phyloP scores from a whole-genome alignment of 805 yeast species.

The Wickerhamiella musiphila region DNA sequence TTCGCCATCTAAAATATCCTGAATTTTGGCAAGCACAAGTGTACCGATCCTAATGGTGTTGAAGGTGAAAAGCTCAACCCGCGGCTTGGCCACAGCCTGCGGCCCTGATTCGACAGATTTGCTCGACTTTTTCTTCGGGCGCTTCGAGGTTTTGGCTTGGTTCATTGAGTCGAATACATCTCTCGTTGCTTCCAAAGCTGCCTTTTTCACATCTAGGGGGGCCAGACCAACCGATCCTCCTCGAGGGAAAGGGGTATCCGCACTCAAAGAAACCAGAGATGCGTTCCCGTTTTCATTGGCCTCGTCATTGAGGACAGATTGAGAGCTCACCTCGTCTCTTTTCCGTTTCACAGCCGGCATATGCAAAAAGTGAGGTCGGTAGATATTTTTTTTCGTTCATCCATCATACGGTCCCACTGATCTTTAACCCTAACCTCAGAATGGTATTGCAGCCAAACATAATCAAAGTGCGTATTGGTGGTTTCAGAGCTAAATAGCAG shows the following conservation, averaged over 20 bases:
- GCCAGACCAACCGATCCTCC: constrained; percentile 70
- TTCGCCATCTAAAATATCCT: constrained; percentile 42
- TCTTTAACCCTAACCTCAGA: no score
- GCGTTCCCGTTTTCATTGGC: no score
- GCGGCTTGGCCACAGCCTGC: constrained; percentile 9
- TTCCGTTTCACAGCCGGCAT: no score
- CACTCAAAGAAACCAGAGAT: constrained; percentile 1
- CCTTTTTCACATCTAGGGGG: constrained; percentile 81
- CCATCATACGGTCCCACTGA: no score
- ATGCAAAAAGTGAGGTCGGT: no score
- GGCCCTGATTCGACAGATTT: constrained; percentile 14
- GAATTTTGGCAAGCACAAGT: constrained; percentile 58
- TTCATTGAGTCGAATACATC: constrained; percentile 34
- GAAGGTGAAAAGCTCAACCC: constrained; percentile 45
- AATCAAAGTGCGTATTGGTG: no score
- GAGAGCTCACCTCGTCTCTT: no score
- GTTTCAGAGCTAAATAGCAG: no score
- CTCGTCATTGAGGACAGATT: no score
- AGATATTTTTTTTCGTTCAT: no score
- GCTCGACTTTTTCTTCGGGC: constrained; percentile 14
- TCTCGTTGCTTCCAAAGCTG: constrained; percentile 77
- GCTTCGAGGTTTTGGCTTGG: constrained; percentile 17
- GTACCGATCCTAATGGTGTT: constrained; percentile 55
- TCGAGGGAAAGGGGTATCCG: constrained; percentile 69
- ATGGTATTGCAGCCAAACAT: no score